Conservation (phyloP, 176 grass and related monocot genomes). For the Pontederia crassipes region DNA sequence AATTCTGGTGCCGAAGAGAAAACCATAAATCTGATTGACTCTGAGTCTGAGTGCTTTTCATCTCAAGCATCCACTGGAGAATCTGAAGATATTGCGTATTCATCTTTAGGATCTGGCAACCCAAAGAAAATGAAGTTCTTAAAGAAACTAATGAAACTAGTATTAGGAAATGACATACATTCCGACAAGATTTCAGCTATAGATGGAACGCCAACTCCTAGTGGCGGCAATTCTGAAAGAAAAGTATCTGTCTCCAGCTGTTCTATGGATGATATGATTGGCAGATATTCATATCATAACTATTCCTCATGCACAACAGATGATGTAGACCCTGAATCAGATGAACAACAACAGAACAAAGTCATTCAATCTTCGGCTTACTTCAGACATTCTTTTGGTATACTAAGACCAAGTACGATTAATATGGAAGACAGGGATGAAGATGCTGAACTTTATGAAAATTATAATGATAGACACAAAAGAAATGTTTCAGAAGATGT, state of each 20-base stretch:
- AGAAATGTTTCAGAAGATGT: conserved; percentile 13
- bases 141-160: conserved; percentile 60
- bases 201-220: conserved; percentile 9
- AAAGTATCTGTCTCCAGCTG: conserved; percentile 42
- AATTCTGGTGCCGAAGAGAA: conserved; percentile 44
- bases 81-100: conserved; percentile 33
- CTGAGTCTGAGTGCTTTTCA: conserved; percentile 60
- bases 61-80: conserved; percentile 46
- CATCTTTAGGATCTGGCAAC: conserved; percentile 22
- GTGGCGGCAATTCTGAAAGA: conserved; percentile 24
- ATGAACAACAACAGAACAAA: conserved; percentile 7
- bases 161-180: conserved; percentile 55
- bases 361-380: neutral
- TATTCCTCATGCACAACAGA: conserved; percentile 48
- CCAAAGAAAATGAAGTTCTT: conserved; percentile 55
- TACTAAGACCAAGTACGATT: conserved; percentile 16
- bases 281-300: conserved; percentile 45
- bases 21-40: conserved; percentile 28
- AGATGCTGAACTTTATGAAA: conserved; percentile 16
- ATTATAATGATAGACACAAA: conserved; percentile 3
- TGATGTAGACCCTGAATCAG: conserved; percentile 7
- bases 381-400: conserved; percentile 23
- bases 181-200: neutral
- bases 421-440: conserved; percentile 4
- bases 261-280: conserved; percentile 46